phyloP scores from a whole-genome alignment of 139 green algal species.

The Tetradesmus lagerheimii region DNA sequence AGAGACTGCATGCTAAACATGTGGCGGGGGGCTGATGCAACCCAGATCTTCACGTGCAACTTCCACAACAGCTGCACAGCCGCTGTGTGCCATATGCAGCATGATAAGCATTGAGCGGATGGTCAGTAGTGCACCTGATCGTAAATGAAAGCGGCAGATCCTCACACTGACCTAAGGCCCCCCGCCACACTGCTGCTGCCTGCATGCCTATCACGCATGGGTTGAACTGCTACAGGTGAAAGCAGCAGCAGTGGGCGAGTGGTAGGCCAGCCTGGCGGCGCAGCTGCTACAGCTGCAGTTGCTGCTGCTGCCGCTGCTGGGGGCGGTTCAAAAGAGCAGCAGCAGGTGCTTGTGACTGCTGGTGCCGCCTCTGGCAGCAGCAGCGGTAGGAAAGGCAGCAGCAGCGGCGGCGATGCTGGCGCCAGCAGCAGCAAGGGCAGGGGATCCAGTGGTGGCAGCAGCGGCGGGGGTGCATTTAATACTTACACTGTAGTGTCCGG shows the following conservation, averaged over 20 bases:
- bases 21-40: neutral
- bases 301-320: neutral
- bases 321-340: neutral
- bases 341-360: neutral
- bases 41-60: neutral
- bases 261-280: neutral
- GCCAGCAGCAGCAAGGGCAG: neutral
- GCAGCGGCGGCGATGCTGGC: neutral
- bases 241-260: neutral
- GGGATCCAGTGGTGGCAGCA: slow-evolving; percentile 3
- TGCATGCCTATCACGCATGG: neutral
- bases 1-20: neutral
- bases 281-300: neutral
- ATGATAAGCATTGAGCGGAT: too few relatives aligned
- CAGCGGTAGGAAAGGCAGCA: neutral
- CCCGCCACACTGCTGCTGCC: neutral
- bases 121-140: too few relatives aligned
- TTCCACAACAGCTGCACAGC: neutral
- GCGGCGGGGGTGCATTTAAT: neutral
- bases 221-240: neutral
- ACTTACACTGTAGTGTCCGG: neutral
- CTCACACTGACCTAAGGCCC: neutral
- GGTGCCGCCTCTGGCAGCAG: neutral
- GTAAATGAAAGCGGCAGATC: neutral
- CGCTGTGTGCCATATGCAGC: neutral